These are phyloP conservation scores for Cryphonectria naterciae DNA, from an alignment of 2,329 filamentous ascomycete genomes.

Conservation along the genomic window DNA sequence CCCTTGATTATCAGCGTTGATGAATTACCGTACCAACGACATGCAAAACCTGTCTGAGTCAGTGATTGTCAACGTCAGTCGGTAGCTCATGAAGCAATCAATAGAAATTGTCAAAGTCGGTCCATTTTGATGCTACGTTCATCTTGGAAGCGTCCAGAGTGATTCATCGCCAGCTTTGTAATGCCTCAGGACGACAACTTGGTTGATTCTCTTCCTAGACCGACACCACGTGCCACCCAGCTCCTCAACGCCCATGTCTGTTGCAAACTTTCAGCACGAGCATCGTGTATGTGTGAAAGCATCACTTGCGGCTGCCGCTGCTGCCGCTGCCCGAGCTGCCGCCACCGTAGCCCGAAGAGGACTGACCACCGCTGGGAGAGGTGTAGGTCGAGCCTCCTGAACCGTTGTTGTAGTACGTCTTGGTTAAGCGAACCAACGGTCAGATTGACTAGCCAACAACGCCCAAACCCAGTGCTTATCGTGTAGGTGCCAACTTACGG, in stretches of 20 bases:
- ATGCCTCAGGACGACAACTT: neutral
- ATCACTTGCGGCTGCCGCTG: conserved; percentile 12
- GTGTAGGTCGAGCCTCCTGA: conserved; percentile 64
- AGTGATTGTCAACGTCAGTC: neutral
- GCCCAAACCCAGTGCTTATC: no score
- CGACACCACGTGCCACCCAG: neutral
- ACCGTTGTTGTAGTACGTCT: conserved; percentile 68
- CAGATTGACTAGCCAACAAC: neutral
- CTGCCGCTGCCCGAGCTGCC: conserved; percentile 15
- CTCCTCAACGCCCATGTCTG: neutral
- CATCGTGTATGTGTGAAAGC: neutral
- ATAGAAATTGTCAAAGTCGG: neutral
- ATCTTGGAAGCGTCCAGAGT: neutral
- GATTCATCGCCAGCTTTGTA: neutral
- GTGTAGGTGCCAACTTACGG: conserved; percentile 34
- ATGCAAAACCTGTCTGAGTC: no score
- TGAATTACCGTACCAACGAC: no score
- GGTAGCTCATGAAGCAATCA: neutral
- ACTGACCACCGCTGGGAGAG: conserved; percentile 49
- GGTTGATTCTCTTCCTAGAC: no score
- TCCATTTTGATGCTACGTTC: neutral
- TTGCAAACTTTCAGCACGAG: neutral
- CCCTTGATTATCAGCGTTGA: no score
- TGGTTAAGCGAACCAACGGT: neutral
- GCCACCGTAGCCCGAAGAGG: conserved; percentile 33